A percentile compares a stretch with the other conserved stretches of the same genome.
Conservation (phyloP, 257 asterid genomes). For the Penstemon eatonii region DNA sequence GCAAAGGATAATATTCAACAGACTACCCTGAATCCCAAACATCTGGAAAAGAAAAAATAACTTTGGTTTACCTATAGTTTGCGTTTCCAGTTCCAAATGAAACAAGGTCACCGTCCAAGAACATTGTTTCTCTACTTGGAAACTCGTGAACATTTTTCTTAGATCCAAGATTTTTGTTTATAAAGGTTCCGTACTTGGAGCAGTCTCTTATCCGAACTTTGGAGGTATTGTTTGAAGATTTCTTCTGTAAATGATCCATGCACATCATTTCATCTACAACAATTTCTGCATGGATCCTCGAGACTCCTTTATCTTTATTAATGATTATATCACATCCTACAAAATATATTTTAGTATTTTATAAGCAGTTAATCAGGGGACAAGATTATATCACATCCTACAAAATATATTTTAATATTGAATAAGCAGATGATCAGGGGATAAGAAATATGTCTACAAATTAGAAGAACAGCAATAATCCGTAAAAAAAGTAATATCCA, state of each 20-base stretch:
- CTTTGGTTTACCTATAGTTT: conserved; percentile 61
- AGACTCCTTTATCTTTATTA: conserved; percentile 88
- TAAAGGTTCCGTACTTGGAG: conserved; percentile 91
- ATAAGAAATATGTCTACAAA: conserved; percentile 2
- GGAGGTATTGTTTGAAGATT: conserved; percentile 42
- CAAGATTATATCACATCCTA: conserved; percentile 61
- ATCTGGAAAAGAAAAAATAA: conserved; percentile 19
- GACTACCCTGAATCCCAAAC: conserved; percentile 15
- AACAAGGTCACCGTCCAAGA: conserved; percentile 77
- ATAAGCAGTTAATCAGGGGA: conserved; percentile 16
- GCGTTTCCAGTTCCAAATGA: conserved; percentile 95
- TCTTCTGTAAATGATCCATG: conserved; percentile 46
- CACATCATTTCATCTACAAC: conserved; percentile 77
- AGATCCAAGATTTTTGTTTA: conserved; percentile 42
- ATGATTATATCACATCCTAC: conserved; percentile 86
- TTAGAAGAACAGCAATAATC: conserved; percentile 7
- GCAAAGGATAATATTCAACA: conserved; percentile 1
- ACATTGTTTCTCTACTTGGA: conserved; percentile 62
- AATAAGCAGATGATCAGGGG: conserved; percentile 18
- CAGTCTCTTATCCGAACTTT: conserved; percentile 77
- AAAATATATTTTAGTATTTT: conserved; percentile 24
- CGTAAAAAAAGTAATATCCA: background rate
- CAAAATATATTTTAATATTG: conserved; percentile 26
- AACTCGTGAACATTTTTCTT: conserved; percentile 78
- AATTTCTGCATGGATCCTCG: conserved; percentile 95